A percentile compares a stretch with the other conserved stretches of the same genome.
Evolutionary conservation across 2,329 filamentous ascomycete species (phyloP).

Genomic region (Aspergillus clavatus): DNA sequence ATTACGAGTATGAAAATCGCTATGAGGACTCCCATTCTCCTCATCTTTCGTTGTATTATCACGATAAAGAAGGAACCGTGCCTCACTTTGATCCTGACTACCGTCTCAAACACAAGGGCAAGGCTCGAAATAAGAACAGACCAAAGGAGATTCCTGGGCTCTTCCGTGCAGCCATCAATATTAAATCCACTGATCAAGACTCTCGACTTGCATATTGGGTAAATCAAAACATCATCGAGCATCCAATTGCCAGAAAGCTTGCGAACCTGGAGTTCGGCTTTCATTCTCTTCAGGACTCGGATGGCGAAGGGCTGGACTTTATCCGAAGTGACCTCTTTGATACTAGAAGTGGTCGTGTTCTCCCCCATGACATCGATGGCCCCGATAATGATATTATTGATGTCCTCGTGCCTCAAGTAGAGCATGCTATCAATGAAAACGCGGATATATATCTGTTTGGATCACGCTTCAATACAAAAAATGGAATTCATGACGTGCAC

Average conservation of each 20-base stretch:
- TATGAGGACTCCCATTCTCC: slow-evolving; percentile 7
- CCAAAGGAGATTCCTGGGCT: slow-evolving; percentile 10
- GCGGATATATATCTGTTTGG: slow-evolving; percentile 18
- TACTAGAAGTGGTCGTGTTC: slow-evolving; percentile 11
- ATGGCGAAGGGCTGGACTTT: slow-evolving; percentile 13
- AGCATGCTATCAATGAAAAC: slow-evolving; percentile 8
- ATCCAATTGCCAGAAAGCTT: slow-evolving; percentile 11
- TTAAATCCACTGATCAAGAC: slow-evolving; percentile 14
- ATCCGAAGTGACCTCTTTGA: slow-evolving; percentile 14
- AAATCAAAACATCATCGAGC: slow-evolving; percentile 6
- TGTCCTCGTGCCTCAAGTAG: slow-evolving; percentile 12
- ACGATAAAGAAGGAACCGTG: slow-evolving; percentile 4
- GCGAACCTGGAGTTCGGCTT: slow-evolving; percentile 11
- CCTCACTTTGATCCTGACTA: not conserved
- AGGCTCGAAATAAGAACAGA: slow-evolving; percentile 1
- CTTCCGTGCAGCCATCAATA: slow-evolving; percentile 16
- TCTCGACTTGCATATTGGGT: slow-evolving; percentile 19
- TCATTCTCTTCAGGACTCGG: slow-evolving; percentile 2
- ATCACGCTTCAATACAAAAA: slow-evolving; percentile 4
- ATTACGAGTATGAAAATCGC: slow-evolving; percentile 10
- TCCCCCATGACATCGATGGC: slow-evolving; percentile 17
- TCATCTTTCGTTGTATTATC: slow-evolving; percentile 13
- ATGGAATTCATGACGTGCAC: slow-evolving; percentile 17
- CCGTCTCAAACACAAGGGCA: slow-evolving; percentile 3
- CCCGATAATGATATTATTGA: slow-evolving; percentile 34